A percentile compares a stretch with the other conserved stretches of the same genome.
Conservation (phyloP, 2,329 filamentous ascomycete species). For the Coniochaeta pulveracea region DNA sequence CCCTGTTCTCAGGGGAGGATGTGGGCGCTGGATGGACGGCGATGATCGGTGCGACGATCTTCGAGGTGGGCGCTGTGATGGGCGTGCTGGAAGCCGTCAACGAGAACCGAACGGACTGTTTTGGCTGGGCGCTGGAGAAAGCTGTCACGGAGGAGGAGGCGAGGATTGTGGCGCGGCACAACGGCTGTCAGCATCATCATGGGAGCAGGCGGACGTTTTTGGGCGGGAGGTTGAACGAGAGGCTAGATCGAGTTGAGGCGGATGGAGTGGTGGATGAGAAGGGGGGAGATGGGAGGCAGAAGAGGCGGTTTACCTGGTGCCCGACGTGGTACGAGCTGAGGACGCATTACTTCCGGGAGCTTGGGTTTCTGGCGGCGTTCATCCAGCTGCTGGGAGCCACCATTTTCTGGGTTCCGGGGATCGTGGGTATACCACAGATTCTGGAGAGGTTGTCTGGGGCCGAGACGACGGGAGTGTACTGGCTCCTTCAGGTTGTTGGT, state of each 20-base stretch:
- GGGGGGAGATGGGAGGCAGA: neutral
- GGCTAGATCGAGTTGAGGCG: neutral
- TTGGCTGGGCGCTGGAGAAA: constrained; percentile 55
- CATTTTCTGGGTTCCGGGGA: constrained; percentile 53
- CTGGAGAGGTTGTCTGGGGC: constrained; percentile 31
- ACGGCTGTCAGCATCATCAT: constrained; percentile 12
- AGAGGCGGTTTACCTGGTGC: constrained; percentile 43
- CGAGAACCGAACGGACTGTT: constrained; percentile 51
- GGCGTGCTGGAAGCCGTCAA: constrained; percentile 60
- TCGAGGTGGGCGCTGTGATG: constrained; percentile 51
- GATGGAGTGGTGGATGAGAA: neutral
- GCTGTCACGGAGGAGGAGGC: constrained; percentile 21
- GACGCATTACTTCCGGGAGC: constrained; percentile 47
- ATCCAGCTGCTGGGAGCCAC: constrained; percentile 46
- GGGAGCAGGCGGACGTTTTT: constrained; percentile 5
- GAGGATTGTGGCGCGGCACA: constrained; percentile 2
- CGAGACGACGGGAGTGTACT: constrained; percentile 44
- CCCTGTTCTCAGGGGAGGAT: constrained; percentile 42
- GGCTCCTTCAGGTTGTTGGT: constrained; percentile 50
- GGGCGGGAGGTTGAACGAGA: neutral
- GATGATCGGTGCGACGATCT: constrained; percentile 57
- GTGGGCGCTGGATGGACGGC: constrained; percentile 49
- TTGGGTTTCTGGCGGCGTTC: constrained; percentile 51
- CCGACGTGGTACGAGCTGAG: constrained; percentile 43
- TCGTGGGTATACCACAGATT: constrained; percentile 48